Evolutionary conservation across 176 grass and related monocot genomes (phyloP), one percentile per base, ranked within the genome.

Genomic region (Zizania latifolia): DNA sequence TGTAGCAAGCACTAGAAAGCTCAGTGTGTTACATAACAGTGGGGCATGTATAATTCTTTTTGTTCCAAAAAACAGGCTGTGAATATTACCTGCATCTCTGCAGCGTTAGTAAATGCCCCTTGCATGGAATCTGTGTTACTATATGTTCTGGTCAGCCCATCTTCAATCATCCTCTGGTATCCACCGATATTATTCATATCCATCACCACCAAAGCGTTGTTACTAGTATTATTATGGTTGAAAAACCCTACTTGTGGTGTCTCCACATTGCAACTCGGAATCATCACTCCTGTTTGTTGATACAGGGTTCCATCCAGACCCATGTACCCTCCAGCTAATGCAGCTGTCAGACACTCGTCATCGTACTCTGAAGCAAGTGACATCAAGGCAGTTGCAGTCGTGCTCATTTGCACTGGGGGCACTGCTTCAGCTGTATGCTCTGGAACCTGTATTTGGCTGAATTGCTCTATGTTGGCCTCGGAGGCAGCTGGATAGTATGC

Each of bases 121-220:
- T 85, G 81, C 71, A 87, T 69, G 68, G 81, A 71, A 74, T 87
- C 84, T 74, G 70, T 85, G n/a, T 76, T 78, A 10, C 72, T 68
- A 33, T 83, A 82, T 36, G 75, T 76, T 41, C 60, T 79, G 44
- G 37, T 46, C 24, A 87, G 64, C 45, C 64, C 79, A 53, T 69
- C 41, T 62, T 89, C 90, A 67, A 89, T 80, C 82, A 97, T 74
- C 66, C 87, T 84, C 68, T 87, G 90, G 35, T 87, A 93, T 23
- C 85, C 87, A 10, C 44, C 68, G 39, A 87, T 74, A 23, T 84
- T 56, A 30, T 34, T 85, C 61, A 78, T 40, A 62, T 70, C 78
- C 16, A 66, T 43, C 78, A 90, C 73, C 35, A 45, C 61, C 86
- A 87, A 76, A 55, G 26, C 37, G 26, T 83, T 91, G 51, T 43